Evolutionary conservation across 2,329 filamentous ascomycete genomes (phyloP).

Genomic region (Aspergillus fischeri): DNA sequence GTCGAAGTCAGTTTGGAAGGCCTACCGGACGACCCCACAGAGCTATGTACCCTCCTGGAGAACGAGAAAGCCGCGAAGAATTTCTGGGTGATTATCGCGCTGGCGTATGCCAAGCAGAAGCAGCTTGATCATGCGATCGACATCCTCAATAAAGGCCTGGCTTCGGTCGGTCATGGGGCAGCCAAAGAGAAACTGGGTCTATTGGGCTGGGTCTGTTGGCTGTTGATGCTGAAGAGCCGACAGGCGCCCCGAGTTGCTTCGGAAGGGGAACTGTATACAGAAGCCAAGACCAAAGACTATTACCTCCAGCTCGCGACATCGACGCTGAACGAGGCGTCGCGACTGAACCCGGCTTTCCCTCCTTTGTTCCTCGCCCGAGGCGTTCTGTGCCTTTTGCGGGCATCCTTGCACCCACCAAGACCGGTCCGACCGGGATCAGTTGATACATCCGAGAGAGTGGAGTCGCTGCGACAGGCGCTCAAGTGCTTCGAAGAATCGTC

Average conservation of each 20-base stretch:
- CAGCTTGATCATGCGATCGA: conserved; percentile 81
- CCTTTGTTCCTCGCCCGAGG: conserved; percentile 88
- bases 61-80: conserved; percentile 87
- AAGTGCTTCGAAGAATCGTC: conserved; percentile 96
- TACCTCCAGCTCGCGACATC: conserved; percentile 88
- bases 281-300: conserved; percentile 85
- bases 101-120: conserved; percentile 93
- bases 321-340: conserved; percentile 89
- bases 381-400: conserved; percentile 80
- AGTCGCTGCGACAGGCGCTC: conserved; percentile 76
- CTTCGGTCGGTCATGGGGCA: conserved; percentile 64
- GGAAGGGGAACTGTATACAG: conserved; percentile 62
- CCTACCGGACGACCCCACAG: conserved; percentile 86
- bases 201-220: conserved; percentile 81
- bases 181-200: conserved; percentile 81
- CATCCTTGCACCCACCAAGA: conserved; percentile 76
- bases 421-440: conserved; percentile 57
- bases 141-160: conserved; percentile 67
- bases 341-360: conserved; percentile 87
- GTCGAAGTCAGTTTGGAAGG: conserved; percentile 93
- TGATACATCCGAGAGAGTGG: conserved; percentile 66
- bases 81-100: conserved; percentile 96
- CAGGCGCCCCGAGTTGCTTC: conserved; percentile 66
- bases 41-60: conserved; percentile 91
- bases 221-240: conserved; percentile 84